Evolutionary conservation across 2,329 filamentous ascomycete genomes (phyloP).

Genomic region (Paraphaeosphaeria sporulosa): DNA sequence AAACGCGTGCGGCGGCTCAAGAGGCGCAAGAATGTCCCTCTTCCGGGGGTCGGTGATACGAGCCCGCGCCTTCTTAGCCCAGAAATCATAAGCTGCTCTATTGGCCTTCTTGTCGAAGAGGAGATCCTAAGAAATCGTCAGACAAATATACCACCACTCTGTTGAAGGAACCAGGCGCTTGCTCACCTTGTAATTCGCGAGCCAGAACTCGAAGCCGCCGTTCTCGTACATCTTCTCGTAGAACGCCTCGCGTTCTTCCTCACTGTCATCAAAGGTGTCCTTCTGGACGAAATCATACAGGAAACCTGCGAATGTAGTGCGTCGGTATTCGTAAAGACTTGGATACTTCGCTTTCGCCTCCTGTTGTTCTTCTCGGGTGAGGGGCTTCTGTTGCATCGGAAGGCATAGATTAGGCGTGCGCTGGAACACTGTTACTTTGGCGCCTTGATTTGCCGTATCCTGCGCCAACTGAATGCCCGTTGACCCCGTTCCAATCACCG

Average conservation of each 20-base stretch:
- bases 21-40: slow-evolving; percentile 56
- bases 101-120: slow-evolving; percentile 53
- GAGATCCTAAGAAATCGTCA: slow-evolving; percentile 34
- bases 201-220: slow-evolving; percentile 53
- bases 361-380: slow-evolving; percentile 62
- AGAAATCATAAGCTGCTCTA: slow-evolving; percentile 56
- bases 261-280: slow-evolving; percentile 58
- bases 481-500: slow-evolving; percentile 70
- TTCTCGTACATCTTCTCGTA: slow-evolving; percentile 52
- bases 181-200: slow-evolving; percentile 47
- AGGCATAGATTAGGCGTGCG: slow-evolving; percentile 71
- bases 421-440: slow-evolving; percentile 66
- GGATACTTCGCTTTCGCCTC: slow-evolving; percentile 51
- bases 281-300: slow-evolving; percentile 63
- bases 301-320: slow-evolving; percentile 66
- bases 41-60: slow-evolving; percentile 55
- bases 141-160: too few relatives aligned
- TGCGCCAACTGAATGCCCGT: slow-evolving; percentile 71
- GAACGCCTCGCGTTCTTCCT: slow-evolving; percentile 54
- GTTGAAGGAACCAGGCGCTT: too few relatives aligned
- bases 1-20: slow-evolving; percentile 54
- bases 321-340: slow-evolving; percentile 60
- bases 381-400: slow-evolving; percentile 63
- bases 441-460: slow-evolving; percentile 63
- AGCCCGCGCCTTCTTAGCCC: slow-evolving; percentile 53